Evolutionary conservation across 2,329 filamentous ascomycete genomes (phyloP), one percentile per base, ranked within the genome.

Genomic region (Scorias spongiosa): DNA sequence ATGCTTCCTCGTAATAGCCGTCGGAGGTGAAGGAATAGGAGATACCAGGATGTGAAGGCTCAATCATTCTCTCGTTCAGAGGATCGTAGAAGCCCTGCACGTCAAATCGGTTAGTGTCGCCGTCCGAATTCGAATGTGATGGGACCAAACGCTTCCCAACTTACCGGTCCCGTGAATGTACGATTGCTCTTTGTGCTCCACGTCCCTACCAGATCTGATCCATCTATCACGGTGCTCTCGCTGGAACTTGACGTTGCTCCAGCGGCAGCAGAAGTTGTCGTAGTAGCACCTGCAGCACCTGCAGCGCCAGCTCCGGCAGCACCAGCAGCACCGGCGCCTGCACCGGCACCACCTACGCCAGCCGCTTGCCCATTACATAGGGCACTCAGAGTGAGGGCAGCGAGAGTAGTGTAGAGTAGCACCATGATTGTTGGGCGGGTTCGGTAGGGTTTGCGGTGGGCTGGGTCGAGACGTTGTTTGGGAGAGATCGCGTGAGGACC

Each of bases 21-120:
- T 83, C 75, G 36, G 63, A 66, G 3, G 77, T 79, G 61, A 85
- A 85, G 10, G 81, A 84, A 64, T 83, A 85, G 12, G 80, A 83
- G 50, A 83, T 81, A 18, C 81, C 81, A 0, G 80, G 75, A 48
- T 76, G 67, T 7, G 63, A 66, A 12, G 81, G 81, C 60, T 85
- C 81, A 51, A 75, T 74, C 48, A 85, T 68, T 49, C 66, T 66
- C 53, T 84, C 81, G 44, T 75, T 71, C 42, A 76, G 64, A 3
- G 78, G 76, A 61, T 84, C 74, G 55, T 82, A 84, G 62, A 84
- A 84, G 53, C 69, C 73, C 80, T 84, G 46, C 12, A 17, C 17
- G 39, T 44, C 36, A 42, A 15, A 9, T 36, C 32, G 41, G 17
- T 51, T 42, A 39, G 29, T 8, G 11, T 29, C 40, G 10, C 26